These are phyloP conservation scores for Serendipita sp. DNA, from an alignment of 768 basidiomycete species.

Conservation along the genomic window DNA sequence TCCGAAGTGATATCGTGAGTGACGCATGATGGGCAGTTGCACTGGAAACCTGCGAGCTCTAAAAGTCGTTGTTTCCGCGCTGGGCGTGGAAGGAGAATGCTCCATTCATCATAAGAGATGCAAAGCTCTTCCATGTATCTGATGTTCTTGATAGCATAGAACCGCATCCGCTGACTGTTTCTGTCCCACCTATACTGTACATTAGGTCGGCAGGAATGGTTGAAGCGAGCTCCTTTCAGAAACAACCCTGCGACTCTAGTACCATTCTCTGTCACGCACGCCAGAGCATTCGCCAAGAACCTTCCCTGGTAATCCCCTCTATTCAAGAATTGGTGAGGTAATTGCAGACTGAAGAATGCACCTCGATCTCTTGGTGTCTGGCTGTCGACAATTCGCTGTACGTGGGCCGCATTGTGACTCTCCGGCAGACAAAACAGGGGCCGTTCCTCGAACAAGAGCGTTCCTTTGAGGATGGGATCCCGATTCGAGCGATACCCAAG, in stretches of 20 bases:
- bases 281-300: conserved; percentile 13
- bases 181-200: background rate
- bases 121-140: too few relatives aligned
- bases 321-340: background rate
- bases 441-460: background rate
- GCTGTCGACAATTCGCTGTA: too few relatives aligned
- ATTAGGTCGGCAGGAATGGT: conserved; percentile 19
- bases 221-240: conserved; percentile 17
- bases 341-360: background rate
- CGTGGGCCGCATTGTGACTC: background rate
- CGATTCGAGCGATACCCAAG: background rate
- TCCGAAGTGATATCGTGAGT: background rate
- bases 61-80: background rate
- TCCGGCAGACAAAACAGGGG: background rate
- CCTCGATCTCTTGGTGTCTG: background rate
- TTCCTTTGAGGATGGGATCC: too few relatives aligned
- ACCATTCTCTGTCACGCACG: too few relatives aligned
- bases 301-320: background rate
- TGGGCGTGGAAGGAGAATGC: background rate
- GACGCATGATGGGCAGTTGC: too few relatives aligned
- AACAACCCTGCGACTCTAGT: conserved; percentile 15
- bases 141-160: too few relatives aligned
- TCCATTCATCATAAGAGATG: background rate
- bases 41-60: background rate
- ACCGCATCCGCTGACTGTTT: too few relatives aligned